Conservation (phyloP, 75 land plant genomes). For the Picea sitchensis region DNA sequence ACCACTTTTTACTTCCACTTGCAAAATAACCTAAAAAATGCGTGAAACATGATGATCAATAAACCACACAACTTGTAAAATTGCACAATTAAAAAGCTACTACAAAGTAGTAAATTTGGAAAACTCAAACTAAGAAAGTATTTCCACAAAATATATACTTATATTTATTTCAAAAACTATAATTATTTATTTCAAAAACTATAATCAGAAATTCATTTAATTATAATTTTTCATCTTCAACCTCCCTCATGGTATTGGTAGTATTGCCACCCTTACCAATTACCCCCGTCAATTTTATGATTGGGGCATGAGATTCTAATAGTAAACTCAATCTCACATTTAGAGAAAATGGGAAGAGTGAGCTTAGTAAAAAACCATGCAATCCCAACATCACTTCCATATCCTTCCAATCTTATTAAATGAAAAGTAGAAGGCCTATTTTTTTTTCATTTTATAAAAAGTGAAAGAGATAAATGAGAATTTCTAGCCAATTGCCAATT, state of each 20-base stretch:
- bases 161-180: slow-evolving; percentile 73
- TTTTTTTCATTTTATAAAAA: too few relatives aligned
- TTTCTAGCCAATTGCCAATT: too few relatives aligned
- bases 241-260: slow-evolving; percentile 72
- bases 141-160: neutral
- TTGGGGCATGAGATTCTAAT: slow-evolving; percentile 76
- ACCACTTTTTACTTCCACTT: slow-evolving; percentile 63
- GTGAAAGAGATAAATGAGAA: too few relatives aligned
- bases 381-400: slow-evolving; percentile 32
- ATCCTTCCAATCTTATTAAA: slow-evolving; percentile 44
- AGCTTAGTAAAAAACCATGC: slow-evolving; percentile 42
- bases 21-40: slow-evolving; percentile 75
- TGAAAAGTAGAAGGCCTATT: slow-evolving; percentile 6
- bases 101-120: neutral
- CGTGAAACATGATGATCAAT: slow-evolving; percentile 57
- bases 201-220: slow-evolving; percentile 76
- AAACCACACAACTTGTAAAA: slow-evolving; percentile 24
- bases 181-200: slow-evolving; percentile 74
- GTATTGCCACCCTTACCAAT: slow-evolving; percentile 90
- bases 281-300: slow-evolving; percentile 82
- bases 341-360: slow-evolving; percentile 18
- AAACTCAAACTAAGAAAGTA: neutral
- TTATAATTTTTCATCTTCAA: slow-evolving; percentile 59
- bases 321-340: slow-evolving; percentile 30
- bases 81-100: neutral